Evolutionary conservation across 169 alveolate species (phyloP).

Genomic region (Cryptosporidium meleagridis): DNA sequence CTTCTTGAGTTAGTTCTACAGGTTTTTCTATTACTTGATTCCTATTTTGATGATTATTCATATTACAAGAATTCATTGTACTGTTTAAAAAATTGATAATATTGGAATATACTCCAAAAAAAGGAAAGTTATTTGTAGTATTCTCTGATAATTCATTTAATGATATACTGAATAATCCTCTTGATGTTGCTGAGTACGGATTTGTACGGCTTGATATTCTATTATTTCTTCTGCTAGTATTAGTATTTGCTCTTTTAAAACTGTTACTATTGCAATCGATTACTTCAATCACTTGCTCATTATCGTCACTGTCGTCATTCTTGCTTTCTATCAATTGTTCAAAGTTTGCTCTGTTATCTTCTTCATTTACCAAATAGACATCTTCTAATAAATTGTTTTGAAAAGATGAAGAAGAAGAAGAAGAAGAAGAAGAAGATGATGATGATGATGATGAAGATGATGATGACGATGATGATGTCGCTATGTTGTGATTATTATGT

Average conservation of each 20-base stretch:
- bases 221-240: neutral
- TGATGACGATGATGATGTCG: neutral
- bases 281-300: constrained; percentile 51
- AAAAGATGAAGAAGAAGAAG: neutral
- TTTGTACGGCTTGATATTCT: neutral
- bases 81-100: constrained; percentile 34
- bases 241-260: neutral
- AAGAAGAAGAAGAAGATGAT: neutral
- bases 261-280: constrained; percentile 20
- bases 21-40: constrained; percentile 25
- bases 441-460: neutral
- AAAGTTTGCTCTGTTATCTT: neutral
- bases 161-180: neutral
- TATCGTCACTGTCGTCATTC: neutral
- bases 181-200: neutral
- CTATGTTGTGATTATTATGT: neutral
- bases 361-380: neutral
- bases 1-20: constrained; percentile 51
- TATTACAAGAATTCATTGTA: constrained; percentile 14
- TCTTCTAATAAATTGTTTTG: neutral
- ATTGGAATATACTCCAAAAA: constrained; percentile 41
- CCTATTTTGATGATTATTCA: neutral
- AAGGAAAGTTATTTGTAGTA: constrained; percentile 31
- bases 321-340: neutral
- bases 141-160: constrained; percentile 3